A percentile compares a stretch with the other conserved stretches of the same genome.
Evolutionary conservation across 331 rosid species (phyloP).

Genomic region (Arachis monticola): DNA sequence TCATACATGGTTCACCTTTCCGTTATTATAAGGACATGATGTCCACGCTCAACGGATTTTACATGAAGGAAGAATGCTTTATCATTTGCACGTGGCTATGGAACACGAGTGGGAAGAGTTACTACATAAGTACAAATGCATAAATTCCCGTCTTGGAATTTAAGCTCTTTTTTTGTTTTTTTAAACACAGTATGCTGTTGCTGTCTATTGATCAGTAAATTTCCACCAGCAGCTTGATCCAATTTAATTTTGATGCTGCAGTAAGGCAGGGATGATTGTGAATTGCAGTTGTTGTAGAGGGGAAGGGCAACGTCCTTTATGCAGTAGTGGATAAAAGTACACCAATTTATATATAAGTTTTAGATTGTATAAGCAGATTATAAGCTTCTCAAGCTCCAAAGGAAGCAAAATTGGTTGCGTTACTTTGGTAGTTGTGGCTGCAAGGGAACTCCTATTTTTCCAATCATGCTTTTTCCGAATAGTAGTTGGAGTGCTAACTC

Average conservation of each 20-base stretch:
- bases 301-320: slow-evolving; percentile 10
- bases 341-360: slow-evolving; percentile 18
- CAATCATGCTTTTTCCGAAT: background rate
- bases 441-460: background rate
- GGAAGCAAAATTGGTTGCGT: slow-evolving; percentile 2
- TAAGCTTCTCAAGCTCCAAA: slow-evolving; percentile 9
- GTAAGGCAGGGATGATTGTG: slow-evolving; percentile 28
- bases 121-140: too few species aligned
- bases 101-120: background rate
- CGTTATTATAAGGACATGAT: background rate
- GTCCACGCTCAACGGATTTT: background rate
- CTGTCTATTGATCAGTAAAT: slow-evolving; percentile 26
- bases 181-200: background rate
- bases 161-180: background rate
- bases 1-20: background rate
- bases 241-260: slow-evolving; percentile 38
- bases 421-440: slow-evolving; percentile 8
- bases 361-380: background rate
- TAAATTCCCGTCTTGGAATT: background rate
- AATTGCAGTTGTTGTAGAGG: slow-evolving; percentile 27
- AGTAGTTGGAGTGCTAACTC: background rate
- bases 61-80: slow-evolving; percentile 7
- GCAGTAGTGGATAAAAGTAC: slow-evolving; percentile 3
- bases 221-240: slow-evolving; percentile 6
- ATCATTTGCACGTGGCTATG: background rate